phyloP scores from a whole-genome alignment of 2,329 filamentous ascomycete species.

The Microthyrium microscopicum region DNA sequence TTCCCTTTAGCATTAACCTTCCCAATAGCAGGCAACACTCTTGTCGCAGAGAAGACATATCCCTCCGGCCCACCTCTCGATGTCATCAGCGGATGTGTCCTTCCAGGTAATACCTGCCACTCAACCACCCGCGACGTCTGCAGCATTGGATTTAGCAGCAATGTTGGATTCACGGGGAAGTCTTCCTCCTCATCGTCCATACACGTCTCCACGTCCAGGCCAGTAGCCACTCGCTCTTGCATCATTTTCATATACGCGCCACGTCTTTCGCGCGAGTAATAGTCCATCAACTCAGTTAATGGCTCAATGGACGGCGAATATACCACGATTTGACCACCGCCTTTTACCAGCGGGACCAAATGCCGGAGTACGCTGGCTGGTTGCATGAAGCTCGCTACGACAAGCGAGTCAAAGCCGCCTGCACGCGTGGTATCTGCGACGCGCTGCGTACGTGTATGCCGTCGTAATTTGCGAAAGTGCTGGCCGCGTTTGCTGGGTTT shows the following conservation, averaged over 20 bases:
- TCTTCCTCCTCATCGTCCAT: conserved; percentile 39
- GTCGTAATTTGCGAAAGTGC: conserved; percentile 75
- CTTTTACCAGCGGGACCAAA: conserved; percentile 61
- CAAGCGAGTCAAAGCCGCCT: conserved; percentile 68
- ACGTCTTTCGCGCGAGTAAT: conserved; percentile 65
- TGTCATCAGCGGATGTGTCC: conserved; percentile 92
- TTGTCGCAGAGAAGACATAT: conserved; percentile 71
- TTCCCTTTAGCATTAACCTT: conserved; percentile 71
- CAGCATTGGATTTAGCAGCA: conserved; percentile 62
- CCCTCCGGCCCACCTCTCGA: conserved; percentile 74
- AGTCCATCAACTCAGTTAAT: conserved; percentile 59
- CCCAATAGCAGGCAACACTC: conserved; percentile 63
- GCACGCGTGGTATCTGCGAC: conserved; percentile 59
- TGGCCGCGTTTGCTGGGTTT: conserved; percentile 71
- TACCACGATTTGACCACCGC: conserved; percentile 70
- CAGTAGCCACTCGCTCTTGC: conserved; percentile 19
- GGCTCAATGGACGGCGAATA: conserved; percentile 73
- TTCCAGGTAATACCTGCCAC: conserved; percentile 83
- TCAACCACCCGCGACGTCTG: conserved; percentile 63
- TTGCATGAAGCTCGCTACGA: conserved; percentile 72
- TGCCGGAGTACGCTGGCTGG: conserved; percentile 58
- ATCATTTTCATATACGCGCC: conserved; percentile 42
- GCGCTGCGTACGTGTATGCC: conserved; percentile 56
- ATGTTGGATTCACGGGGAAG: conserved; percentile 74
- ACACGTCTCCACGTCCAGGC: conserved; percentile 17